Percentiles rank a stretch among this genome's conserved stretches.
phyloP scores from a whole-genome alignment of 768 basidiomycete genomes.

The Xanthoconium stramineum region DNA sequence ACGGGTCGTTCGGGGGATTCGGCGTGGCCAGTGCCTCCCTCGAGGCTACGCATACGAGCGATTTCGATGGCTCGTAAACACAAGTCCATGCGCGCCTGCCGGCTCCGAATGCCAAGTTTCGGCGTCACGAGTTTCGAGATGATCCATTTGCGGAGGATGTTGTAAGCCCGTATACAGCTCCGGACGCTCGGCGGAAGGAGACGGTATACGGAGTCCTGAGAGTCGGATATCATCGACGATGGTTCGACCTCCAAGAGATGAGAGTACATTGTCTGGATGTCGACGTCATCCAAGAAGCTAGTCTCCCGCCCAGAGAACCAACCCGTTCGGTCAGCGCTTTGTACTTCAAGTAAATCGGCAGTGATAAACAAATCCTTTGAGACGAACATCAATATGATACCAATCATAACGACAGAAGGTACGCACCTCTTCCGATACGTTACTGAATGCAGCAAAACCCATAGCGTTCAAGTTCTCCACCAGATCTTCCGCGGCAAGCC shows the following conservation, averaged over 20 bases:
- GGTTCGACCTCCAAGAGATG: slow-evolving; percentile 71
- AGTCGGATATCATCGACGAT: slow-evolving; percentile 67
- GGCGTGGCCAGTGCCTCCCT: slow-evolving; percentile 31
- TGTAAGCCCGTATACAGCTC: slow-evolving; percentile 73
- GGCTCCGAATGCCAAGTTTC: slow-evolving; percentile 55
- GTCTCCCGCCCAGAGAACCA: slow-evolving; percentile 70
- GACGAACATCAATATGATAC: slow-evolving; percentile 4
- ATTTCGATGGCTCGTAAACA: slow-evolving; percentile 72
- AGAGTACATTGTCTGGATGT: slow-evolving; percentile 76
- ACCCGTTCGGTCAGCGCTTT: slow-evolving; percentile 72
- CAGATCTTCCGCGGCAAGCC: slow-evolving; percentile 61
- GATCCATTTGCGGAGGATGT: slow-evolving; percentile 76
- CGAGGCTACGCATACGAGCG: slow-evolving; percentile 58
- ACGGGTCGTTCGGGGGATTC: slow-evolving; percentile 56
- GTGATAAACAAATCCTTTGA: slow-evolving; percentile 72
- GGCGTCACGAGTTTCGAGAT: slow-evolving; percentile 66
- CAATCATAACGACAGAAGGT: background rate
- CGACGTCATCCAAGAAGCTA: slow-evolving; percentile 54
- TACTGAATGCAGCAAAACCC: slow-evolving; percentile 70
- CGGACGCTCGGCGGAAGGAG: slow-evolving; percentile 73
- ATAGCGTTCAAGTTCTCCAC: slow-evolving; percentile 79
- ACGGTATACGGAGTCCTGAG: slow-evolving; percentile 69
- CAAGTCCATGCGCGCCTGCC: slow-evolving; percentile 73
- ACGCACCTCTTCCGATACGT: slow-evolving; percentile 72
- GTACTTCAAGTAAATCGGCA: slow-evolving; percentile 76